These are phyloP conservation scores for Botrytis hyacinthi DNA, from an alignment of 2,329 filamentous ascomycete species.

Conservation along the genomic window DNA sequence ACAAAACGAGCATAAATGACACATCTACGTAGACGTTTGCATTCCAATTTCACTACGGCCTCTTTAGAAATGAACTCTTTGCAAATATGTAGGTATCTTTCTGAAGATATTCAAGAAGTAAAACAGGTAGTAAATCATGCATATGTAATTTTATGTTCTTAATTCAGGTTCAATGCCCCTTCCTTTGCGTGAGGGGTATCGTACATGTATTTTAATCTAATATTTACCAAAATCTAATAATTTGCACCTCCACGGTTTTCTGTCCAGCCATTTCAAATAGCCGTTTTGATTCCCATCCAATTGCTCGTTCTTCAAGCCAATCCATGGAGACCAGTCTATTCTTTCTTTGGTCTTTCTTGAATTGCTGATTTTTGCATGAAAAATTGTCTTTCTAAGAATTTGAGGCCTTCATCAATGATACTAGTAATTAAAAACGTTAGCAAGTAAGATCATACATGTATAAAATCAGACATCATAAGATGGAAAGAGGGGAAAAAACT, in stretches of 20 bases:
- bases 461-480: neutral
- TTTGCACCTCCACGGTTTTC: slow-evolving; percentile 24
- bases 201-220: slow-evolving; percentile 27
- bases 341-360: slow-evolving; percentile 36
- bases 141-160: neutral
- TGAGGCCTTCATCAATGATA: slow-evolving; percentile 66
- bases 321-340: slow-evolving; percentile 26
- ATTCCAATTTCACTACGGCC: neutral
- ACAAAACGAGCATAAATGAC: slow-evolving; percentile 18
- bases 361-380: slow-evolving; percentile 43
- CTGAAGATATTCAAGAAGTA: neutral
- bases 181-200: neutral
- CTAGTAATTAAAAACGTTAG: slow-evolving; percentile 39
- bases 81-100: neutral
- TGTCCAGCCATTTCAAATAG: neutral
- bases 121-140: neutral
- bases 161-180: neutral
- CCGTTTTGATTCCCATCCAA: neutral
- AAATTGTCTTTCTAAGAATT: slow-evolving; percentile 57
- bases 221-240: slow-evolving; percentile 33
- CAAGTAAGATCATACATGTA: slow-evolving; percentile 8
- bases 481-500: slow-evolving; percentile 42
- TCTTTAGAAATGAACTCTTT: neutral
- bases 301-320: neutral
- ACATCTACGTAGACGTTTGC: slow-evolving; percentile 3